Percentiles rank a stretch among this genome's conserved stretches.
These are phyloP conservation scores for Rhododendron ovatum DNA, from an alignment of 148 eudicot species.

Conservation along the genomic window DNA sequence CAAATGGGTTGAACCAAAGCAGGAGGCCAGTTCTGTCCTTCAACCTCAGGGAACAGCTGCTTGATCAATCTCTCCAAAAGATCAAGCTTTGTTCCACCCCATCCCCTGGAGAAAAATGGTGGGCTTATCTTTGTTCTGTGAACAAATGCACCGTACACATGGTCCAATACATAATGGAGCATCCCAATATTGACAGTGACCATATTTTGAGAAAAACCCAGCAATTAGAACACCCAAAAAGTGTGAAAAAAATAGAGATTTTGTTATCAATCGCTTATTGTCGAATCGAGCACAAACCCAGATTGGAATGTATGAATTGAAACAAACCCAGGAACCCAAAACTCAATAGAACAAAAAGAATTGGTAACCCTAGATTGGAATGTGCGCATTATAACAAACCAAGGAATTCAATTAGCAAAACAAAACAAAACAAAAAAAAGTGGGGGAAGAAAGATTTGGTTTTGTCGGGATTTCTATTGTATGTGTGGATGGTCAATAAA, in stretches of 20 bases:
- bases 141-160: constrained; percentile 93
- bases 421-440: neutral
- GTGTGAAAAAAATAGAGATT: neutral
- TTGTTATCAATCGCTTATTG: constrained; percentile 1
- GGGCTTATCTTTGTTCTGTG: constrained; percentile 85
- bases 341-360: neutral
- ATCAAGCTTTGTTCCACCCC: constrained; percentile 94
- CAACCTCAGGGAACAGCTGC: constrained; percentile 69
- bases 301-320: neutral
- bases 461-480: neutral
- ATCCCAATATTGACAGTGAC: constrained; percentile 76
- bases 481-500: neutral
- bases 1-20: constrained; percentile 58
- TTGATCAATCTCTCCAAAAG: constrained; percentile 68
- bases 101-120: constrained; percentile 86
- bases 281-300: constrained; percentile 7
- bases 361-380: constrained; percentile 11
- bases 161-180: constrained; percentile 90
- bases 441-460: neutral
- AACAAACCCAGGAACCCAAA: neutral
- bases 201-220: constrained; percentile 31
- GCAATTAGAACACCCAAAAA: neutral
- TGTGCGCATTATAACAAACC: neutral
- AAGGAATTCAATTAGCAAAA: neutral
- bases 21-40: constrained; percentile 85